Conservation (phyloP, 805 yeast species). For the Limtongozyma cylindracea region DNA sequence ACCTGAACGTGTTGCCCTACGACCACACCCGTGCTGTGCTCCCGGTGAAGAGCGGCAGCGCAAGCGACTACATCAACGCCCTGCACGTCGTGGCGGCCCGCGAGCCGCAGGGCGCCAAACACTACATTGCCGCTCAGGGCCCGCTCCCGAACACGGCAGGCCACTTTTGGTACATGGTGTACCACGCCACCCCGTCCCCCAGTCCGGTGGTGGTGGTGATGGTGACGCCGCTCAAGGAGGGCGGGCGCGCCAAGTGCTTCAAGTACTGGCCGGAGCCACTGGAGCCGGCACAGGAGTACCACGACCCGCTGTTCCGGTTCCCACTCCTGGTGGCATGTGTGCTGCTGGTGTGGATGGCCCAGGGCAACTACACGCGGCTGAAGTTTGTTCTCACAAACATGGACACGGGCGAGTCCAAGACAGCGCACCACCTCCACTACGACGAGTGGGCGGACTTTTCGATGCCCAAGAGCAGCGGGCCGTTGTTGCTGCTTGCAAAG, state of each 20-base stretch:
- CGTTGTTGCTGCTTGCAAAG: constrained; percentile 2
- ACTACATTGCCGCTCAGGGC: constrained; percentile 79
- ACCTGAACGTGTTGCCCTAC: constrained; percentile 38
- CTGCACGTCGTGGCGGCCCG: constrained; percentile 9
- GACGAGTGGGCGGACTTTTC: constrained; percentile 3
- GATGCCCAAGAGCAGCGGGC: constrained; percentile 2
- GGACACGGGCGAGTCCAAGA: no score
- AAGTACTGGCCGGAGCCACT: constrained; percentile 7
- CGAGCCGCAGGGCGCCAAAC: constrained; percentile 1
- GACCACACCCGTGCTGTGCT: constrained; percentile 29
- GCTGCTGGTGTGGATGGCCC: no score
- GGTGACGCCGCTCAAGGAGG: constrained; percentile 9
- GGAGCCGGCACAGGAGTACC: no score
- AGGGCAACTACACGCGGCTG: no score
- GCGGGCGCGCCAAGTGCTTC: constrained; percentile 2
- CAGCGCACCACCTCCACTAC: constrained; percentile 3
- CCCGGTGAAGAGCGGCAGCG: no score
- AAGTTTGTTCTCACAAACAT: no score
- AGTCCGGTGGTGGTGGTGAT: constrained; percentile 9
- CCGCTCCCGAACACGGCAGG: constrained; percentile 51
- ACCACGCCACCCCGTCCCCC: constrained; percentile 7
- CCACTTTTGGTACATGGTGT: constrained; percentile 41
- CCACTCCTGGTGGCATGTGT: no score
- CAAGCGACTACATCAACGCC: constrained; percentile 15
- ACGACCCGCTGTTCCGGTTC: no score